Evolutionary conservation across 345 rosid species (phyloP).

Genomic region (Physaria fendleri): DNA sequence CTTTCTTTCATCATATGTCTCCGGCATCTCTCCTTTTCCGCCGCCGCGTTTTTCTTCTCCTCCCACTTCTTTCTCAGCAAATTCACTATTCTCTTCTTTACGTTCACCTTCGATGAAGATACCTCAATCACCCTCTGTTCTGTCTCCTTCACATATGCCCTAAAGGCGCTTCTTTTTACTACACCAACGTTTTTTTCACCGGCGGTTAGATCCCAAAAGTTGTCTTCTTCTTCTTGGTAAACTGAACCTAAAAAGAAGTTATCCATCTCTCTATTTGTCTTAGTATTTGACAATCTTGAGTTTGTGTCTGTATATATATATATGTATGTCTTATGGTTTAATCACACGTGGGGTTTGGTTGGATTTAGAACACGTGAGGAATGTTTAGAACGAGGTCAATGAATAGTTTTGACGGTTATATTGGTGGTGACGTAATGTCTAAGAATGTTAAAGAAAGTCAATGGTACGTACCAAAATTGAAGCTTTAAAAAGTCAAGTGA

Average conservation of each 20-base stretch:
- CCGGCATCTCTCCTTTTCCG: conserved; percentile 33
- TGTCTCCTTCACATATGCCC: conserved; percentile 24
- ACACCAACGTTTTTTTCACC: not conserved
- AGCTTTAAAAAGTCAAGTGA: not conserved
- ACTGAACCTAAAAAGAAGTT: conserved; percentile 18
- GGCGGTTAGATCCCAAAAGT: conserved; percentile 27
- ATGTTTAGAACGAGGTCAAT: conserved; percentile 14
- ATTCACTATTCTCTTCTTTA: conserved; percentile 50
- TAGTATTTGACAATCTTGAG: not conserved
- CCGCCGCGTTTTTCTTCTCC: conserved; percentile 1
- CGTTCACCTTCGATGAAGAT: conserved; percentile 20
- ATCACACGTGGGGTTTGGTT: not conserved
- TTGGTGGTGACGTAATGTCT: not conserved
- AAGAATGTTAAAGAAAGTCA: not conserved
- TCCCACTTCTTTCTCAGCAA: conserved; percentile 37
- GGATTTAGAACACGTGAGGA: conserved; percentile 1
- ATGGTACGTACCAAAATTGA: not conserved
- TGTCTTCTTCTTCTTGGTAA: conserved; percentile 15
- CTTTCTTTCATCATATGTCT: conserved; percentile 66
- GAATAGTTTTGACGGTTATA: not conserved
- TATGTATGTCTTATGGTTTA: not conserved
- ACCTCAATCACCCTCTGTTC: conserved; percentile 4
- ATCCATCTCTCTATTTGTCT: conserved; percentile 8
- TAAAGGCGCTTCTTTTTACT: conserved; percentile 39
- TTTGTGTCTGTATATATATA: not conserved